Percentiles rank a stretch among this genome's conserved stretches.
Evolutionary conservation across 208 protist genomes (phyloP).

Genomic region (Trypanosoma congolense): DNA sequence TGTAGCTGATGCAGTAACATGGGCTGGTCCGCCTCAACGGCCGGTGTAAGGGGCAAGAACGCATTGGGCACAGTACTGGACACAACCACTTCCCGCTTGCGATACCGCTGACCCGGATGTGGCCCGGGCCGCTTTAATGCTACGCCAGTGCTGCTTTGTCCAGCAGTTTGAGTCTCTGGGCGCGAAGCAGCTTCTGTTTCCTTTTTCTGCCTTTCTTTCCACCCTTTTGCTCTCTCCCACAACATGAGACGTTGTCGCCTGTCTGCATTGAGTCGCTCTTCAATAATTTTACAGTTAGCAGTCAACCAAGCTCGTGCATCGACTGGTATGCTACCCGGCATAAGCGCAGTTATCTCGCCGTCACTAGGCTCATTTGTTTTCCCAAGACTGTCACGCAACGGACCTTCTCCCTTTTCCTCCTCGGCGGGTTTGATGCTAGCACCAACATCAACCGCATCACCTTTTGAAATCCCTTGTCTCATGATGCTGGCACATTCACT

Average conservation of each 20-base stretch:
- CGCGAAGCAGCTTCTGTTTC: not conserved
- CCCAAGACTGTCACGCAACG: not conserved
- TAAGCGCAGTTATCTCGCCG: constrained; percentile 6
- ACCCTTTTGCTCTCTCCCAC: not conserved
- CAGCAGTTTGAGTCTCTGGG: not conserved
- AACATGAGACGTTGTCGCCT: constrained; percentile 3
- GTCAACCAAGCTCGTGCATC: constrained; percentile 14
- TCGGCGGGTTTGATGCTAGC: not conserved
- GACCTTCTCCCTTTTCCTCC: not conserved
- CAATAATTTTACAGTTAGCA: constrained; percentile 6
- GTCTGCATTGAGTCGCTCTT: constrained; percentile 7
- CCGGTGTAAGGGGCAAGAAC: not conserved
- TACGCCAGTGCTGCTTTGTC: not conserved
- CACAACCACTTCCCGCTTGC: constrained; percentile 10
- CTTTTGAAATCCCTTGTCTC: not conserved
- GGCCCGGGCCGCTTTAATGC: not conserved
- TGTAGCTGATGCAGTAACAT: not conserved
- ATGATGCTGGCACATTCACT: not conserved
- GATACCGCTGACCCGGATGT: constrained; percentile 10
- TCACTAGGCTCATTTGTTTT: not conserved
- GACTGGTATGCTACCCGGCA: constrained; percentile 5
- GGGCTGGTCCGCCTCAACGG: not conserved
- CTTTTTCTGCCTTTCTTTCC: not conserved
- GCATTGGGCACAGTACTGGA: not conserved
- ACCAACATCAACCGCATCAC: not conserved